Evolutionary conservation across 2,329 filamentous ascomycete species (phyloP).

Genomic region (Aspergillus brasiliensis): DNA sequence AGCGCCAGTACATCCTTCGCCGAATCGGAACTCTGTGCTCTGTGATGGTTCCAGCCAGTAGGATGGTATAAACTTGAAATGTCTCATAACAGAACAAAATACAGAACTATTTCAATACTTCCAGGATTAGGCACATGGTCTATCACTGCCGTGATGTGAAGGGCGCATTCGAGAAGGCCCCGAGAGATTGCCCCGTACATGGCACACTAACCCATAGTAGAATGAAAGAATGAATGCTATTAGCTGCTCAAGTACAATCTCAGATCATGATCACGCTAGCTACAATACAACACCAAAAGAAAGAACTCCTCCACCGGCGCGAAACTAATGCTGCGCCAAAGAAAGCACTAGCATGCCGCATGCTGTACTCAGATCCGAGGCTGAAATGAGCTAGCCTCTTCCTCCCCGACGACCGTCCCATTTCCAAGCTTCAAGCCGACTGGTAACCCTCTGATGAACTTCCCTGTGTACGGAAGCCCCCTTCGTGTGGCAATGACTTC

Average conservation of each 20-base stretch:
- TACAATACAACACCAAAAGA: background rate
- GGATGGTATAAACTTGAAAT: too few species aligned
- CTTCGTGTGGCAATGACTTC: constrained; percentile 46
- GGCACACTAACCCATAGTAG: background rate
- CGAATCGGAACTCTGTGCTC: background rate
- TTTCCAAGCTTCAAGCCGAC: constrained; percentile 47
- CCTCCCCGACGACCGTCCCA: constrained; percentile 35
- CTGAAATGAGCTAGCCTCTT: background rate
- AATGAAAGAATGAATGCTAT: too few species aligned
- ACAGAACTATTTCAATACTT: background rate
- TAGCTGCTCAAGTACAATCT: background rate
- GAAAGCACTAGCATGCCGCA: too few species aligned
- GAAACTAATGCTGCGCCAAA: background rate
- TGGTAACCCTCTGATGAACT: constrained; percentile 50
- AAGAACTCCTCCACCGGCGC: background rate
- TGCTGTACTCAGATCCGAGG: background rate
- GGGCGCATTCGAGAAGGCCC: background rate
- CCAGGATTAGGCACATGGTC: background rate
- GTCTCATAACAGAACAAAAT: background rate
- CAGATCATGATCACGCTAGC: background rate
- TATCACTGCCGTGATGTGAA: background rate
- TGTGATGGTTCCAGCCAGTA: too few species aligned
- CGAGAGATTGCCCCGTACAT: background rate
- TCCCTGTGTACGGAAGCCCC: constrained; percentile 36
- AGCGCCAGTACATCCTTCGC: background rate